These are phyloP conservation scores for Psilocybe tampanensis DNA, from an alignment of 768 basidiomycete genomes.

Conservation along the genomic window DNA sequence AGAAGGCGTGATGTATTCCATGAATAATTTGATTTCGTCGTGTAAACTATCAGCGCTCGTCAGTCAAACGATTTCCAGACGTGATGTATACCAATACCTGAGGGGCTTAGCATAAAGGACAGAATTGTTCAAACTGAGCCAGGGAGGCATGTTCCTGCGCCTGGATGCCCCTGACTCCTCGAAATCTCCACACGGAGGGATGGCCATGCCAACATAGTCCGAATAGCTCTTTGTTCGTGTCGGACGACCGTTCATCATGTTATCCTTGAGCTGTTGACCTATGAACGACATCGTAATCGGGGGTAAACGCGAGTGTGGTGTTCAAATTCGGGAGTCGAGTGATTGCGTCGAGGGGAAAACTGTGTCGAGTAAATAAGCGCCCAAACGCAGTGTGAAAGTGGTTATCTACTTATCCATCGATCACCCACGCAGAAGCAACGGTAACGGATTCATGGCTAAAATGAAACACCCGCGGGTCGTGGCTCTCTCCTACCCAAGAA, in stretches of 20 bases:
- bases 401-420: too few relatives aligned
- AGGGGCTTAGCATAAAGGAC: neutral
- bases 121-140: constrained; percentile 7
- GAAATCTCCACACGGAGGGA: constrained; percentile 25
- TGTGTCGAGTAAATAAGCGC: too few relatives aligned
- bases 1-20: constrained; percentile 25
- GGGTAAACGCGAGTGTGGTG: neutral
- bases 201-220: constrained; percentile 21
- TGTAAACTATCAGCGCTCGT: constrained; percentile 11
- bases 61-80: neutral
- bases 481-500: too few relatives aligned
- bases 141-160: constrained; percentile 11
- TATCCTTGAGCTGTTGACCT: constrained; percentile 9
- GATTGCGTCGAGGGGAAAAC: too few relatives aligned
- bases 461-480: too few relatives aligned
- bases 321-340: too few relatives aligned
- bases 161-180: neutral
- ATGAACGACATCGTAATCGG: neutral
- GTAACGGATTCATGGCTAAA: too few relatives aligned
- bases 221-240: constrained; percentile 18
- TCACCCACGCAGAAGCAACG: too few relatives aligned
- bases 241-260: constrained; percentile 21
- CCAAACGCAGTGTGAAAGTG: too few relatives aligned
- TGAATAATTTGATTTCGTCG: constrained; percentile 22
- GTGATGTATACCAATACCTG: neutral